Evolutionary conservation across 2,329 filamentous ascomycete species (phyloP).

Genomic region (Colletotrichum truncatum): DNA sequence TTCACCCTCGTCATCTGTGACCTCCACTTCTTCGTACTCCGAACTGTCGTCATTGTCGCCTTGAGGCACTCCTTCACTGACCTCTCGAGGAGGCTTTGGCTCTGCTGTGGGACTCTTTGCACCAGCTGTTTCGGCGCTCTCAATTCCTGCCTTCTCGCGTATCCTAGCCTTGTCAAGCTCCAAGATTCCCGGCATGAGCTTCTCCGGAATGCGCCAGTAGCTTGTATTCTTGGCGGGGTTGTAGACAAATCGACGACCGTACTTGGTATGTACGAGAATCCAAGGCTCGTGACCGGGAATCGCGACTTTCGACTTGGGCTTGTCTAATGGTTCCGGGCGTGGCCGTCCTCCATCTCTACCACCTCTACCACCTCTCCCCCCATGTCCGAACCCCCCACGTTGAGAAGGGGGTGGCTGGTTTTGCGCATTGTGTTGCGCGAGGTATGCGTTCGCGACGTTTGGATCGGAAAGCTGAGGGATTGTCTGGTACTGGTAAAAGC

Average conservation of each 20-base stretch:
- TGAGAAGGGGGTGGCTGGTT: constrained; percentile 46
- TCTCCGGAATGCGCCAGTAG: constrained; percentile 93
- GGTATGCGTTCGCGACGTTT: constrained; percentile 67
- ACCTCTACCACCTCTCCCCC: constrained; percentile 63
- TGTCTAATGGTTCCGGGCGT: constrained; percentile 76
- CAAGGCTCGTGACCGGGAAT: constrained; percentile 89
- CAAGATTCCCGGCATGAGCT: constrained; percentile 81
- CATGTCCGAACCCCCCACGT: constrained; percentile 53
- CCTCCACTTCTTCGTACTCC: constrained; percentile 81
- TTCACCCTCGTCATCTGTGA: constrained; percentile 61
- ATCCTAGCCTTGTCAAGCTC: constrained; percentile 78
- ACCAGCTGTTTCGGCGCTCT: constrained; percentile 33
- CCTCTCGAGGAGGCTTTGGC: constrained; percentile 1
- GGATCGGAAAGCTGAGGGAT: constrained; percentile 61
- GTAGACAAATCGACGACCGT: constrained; percentile 89
- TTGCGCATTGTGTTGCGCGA: constrained; percentile 60
- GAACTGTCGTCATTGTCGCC: constrained; percentile 61
- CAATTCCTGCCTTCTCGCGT: constrained; percentile 59
- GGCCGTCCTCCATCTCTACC: constrained; percentile 55
- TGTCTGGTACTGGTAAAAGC: constrained; percentile 52
- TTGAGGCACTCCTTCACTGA: not conserved
- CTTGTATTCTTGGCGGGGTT: constrained; percentile 88
- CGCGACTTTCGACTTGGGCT: constrained; percentile 79
- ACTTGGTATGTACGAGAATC: constrained; percentile 92
- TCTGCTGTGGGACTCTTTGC: constrained; percentile 19